phyloP scores from a whole-genome alignment of 805 yeast species.

The Candida easanensis region DNA sequence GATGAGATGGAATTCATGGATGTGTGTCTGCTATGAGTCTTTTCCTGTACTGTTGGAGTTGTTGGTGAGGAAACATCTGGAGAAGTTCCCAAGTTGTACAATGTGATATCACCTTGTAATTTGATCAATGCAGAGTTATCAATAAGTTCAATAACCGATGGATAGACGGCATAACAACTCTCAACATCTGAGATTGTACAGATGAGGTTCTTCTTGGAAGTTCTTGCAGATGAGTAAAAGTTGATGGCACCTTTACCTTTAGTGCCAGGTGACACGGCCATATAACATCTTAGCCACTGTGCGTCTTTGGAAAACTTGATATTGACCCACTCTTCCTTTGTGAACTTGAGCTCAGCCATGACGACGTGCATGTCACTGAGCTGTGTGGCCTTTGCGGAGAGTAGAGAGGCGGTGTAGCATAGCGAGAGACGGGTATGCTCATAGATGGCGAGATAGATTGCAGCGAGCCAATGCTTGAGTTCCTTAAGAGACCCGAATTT shows the following conservation, averaged over 20 bases:
- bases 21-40: conserved; percentile 7
- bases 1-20: conserved; percentile 12
- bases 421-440: conserved; percentile 58
- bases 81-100: conserved; percentile 26
- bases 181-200: conserved; percentile 44
- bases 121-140: conserved; percentile 56
- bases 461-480: conserved; percentile 40
- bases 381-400: conserved; percentile 54
- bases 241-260: conserved; percentile 45
- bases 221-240: conserved; percentile 48
- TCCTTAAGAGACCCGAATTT: conserved; percentile 14
- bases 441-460: conserved; percentile 51
- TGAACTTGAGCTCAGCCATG: conserved; percentile 45
- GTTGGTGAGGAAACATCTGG: conserved; percentile 4
- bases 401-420: conserved; percentile 61
- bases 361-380: conserved; percentile 59
- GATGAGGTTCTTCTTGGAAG: conserved; percentile 48
- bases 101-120: conserved; percentile 50
- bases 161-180: conserved; percentile 54
- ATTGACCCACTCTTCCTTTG: conserved; percentile 60
- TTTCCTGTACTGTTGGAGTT: conserved; percentile 4
- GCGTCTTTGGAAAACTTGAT: conserved; percentile 57
- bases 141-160: conserved; percentile 49
- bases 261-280: conserved; percentile 47
- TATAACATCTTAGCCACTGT: conserved; percentile 56